phyloP scores from a whole-genome alignment of 2,329 filamentous ascomycete genomes.

The Colletotrichum paranaense region DNA sequence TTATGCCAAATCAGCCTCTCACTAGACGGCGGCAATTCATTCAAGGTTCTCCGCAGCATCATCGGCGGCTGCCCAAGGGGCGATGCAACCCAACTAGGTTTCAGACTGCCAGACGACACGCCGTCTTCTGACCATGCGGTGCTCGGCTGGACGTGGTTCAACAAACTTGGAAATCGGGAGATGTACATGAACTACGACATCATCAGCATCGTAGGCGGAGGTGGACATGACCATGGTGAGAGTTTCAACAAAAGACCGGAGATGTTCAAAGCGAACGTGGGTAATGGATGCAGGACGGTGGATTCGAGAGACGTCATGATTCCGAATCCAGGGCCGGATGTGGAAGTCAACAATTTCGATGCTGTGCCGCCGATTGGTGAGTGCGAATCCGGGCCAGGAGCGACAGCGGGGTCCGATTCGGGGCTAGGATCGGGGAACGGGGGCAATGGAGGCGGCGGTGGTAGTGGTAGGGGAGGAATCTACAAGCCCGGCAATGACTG shows the following conservation, averaged over 20 bases:
- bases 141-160: conserved; percentile 74
- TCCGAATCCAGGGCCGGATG: conserved; percentile 41
- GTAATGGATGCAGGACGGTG: conserved; percentile 63
- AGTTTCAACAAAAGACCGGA: conserved; percentile 60
- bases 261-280: conserved; percentile 77
- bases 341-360: conserved; percentile 45
- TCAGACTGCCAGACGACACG: conserved; percentile 64
- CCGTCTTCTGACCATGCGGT: conserved; percentile 61
- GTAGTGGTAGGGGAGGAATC: neutral
- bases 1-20: conserved; percentile 73
- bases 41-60: conserved; percentile 60
- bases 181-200: conserved; percentile 79
- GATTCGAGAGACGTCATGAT: conserved; percentile 54
- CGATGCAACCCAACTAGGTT: conserved; percentile 53
- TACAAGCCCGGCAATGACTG: conserved; percentile 10
- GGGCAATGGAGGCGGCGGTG: neutral
- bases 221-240: neutral
- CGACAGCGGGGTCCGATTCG: neutral
- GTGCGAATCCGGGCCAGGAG: neutral
- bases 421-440: neutral
- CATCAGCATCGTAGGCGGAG: conserved; percentile 57
- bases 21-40: conserved; percentile 68
- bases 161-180: conserved; percentile 71
- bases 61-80: conserved; percentile 49
- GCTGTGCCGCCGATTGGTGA: conserved; percentile 12